Evolutionary conservation across 768 basidiomycete species (phyloP).

Genomic region (Kwoniella bestiolae): DNA sequence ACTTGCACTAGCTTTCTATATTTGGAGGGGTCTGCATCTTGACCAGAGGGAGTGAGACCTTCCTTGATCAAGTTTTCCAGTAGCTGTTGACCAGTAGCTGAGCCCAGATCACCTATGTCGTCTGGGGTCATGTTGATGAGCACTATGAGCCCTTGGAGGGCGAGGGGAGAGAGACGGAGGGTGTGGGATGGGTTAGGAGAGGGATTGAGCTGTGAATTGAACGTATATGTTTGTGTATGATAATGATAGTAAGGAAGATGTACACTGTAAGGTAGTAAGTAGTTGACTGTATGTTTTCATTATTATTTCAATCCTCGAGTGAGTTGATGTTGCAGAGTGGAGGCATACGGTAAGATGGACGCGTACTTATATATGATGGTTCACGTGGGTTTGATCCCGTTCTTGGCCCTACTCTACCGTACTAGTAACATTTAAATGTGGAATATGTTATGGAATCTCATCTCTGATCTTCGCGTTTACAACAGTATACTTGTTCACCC

Average conservation of each 20-base stretch:
- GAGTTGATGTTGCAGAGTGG: background rate
- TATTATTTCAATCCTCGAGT: too few relatives aligned
- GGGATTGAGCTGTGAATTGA: too few relatives aligned
- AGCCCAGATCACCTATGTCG: conserved; percentile 13
- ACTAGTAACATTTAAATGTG: too few relatives aligned
- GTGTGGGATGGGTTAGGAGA: background rate
- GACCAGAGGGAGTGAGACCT: conserved; percentile 32
- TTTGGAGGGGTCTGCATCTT: conserved; percentile 27
- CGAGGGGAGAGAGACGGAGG: background rate
- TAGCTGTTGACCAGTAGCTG: conserved; percentile 26
- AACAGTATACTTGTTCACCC: background rate
- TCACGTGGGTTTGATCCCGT: too few relatives aligned
- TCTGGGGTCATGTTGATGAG: conserved; percentile 5
- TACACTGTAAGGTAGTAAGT: background rate
- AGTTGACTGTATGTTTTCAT: conserved; percentile 11
- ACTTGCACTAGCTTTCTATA: conserved; percentile 43
- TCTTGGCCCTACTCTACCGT: too few relatives aligned
- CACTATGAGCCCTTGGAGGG: background rate
- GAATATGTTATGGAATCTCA: too few relatives aligned
- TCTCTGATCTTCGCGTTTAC: too few relatives aligned
- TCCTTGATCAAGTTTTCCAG: conserved; percentile 45
- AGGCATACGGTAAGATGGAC: too few relatives aligned
- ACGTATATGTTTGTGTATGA: background rate
- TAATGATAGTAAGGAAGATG: background rate
- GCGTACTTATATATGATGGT: too few relatives aligned